Conservation (phyloP, 1,284 basidiomycete genomes). For the Cryptococcus depauperatus region DNA sequence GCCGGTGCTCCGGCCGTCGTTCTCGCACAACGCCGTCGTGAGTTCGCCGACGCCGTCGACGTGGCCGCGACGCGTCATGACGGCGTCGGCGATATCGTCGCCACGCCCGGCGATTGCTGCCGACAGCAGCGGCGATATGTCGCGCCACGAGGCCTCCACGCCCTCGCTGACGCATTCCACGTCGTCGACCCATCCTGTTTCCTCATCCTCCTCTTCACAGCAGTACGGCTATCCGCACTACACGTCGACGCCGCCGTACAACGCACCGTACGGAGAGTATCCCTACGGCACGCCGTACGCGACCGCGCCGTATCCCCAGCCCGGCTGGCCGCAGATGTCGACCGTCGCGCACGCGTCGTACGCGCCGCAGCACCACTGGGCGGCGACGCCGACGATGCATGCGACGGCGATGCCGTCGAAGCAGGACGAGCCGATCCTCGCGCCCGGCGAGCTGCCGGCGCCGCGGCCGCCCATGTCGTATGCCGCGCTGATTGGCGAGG, state of each 20-base stretch:
- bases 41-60: slow-evolving; percentile 11
- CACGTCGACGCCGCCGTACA: neutral
- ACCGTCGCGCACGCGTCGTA: neutral
- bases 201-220: slow-evolving; percentile 3
- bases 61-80: slow-evolving; percentile 16
- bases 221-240: slow-evolving; percentile 5
- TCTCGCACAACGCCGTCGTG: slow-evolving; percentile 15
- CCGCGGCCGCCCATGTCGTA: slow-evolving; percentile 39
- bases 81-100: slow-evolving; percentile 2
- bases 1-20: slow-evolving; percentile 14
- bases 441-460: slow-evolving; percentile 34
- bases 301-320: neutral
- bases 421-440: slow-evolving; percentile 37
- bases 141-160: slow-evolving; percentile 16
- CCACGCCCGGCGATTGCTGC: neutral
- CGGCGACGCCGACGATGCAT: slow-evolving; percentile 3
- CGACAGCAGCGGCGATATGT: neutral
- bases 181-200: slow-evolving; percentile 7
- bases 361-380: slow-evolving; percentile 13
- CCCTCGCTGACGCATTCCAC: slow-evolving; percentile 9
- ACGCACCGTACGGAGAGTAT: slow-evolving; percentile 2
- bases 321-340: neutral
- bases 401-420: slow-evolving; percentile 16
- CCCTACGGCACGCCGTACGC: slow-evolving; percentile 5
- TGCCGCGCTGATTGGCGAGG: slow-evolving; percentile 43